A percentile compares a stretch with the other conserved stretches of the same genome.
Conservation (phyloP, 306 rosid genomes). For the Glycine tomentella region DNA sequence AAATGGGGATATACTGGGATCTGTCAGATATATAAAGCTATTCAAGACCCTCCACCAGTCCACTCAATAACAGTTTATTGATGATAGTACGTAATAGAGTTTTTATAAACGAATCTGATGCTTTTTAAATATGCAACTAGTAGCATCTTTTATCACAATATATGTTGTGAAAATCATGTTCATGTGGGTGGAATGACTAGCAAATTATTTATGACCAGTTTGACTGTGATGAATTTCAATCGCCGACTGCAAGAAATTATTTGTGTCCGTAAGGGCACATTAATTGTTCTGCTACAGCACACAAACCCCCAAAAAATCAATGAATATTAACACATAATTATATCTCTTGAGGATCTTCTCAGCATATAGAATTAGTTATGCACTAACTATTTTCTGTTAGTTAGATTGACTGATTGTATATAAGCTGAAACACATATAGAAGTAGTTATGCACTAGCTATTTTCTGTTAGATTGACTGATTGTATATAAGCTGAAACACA, state of each 20-base stretch:
- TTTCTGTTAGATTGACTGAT: too few species aligned
- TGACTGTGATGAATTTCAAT: neutral
- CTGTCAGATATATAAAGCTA: constrained; percentile 14
- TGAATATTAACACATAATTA: neutral
- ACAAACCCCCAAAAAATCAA: neutral
- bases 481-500: too few species aligned
- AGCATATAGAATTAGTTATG: too few species aligned
- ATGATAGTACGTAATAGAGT: neutral
- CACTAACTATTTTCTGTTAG: too few species aligned
- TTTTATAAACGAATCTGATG: neutral
- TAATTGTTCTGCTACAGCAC: neutral
- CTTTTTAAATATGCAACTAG: neutral
- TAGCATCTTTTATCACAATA: neutral
- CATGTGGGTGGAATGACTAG: neutral
- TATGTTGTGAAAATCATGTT: neutral
- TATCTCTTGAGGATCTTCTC: too few species aligned
- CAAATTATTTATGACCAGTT: constrained; percentile 7
- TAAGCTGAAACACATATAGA: too few species aligned
- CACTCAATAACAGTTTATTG: neutral
- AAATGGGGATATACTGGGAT: constrained; percentile 14
- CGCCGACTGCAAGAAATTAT: neutral
- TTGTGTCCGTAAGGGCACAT: neutral
- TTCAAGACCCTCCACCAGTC: neutral
- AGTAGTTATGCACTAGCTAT: too few species aligned
- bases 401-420: too few species aligned